Evolutionary conservation across 371 early-diverging fungal genomes (phyloP), one percentile per base, ranked within the genome.

Genomic region (Phascolomyces articulosus): DNA sequence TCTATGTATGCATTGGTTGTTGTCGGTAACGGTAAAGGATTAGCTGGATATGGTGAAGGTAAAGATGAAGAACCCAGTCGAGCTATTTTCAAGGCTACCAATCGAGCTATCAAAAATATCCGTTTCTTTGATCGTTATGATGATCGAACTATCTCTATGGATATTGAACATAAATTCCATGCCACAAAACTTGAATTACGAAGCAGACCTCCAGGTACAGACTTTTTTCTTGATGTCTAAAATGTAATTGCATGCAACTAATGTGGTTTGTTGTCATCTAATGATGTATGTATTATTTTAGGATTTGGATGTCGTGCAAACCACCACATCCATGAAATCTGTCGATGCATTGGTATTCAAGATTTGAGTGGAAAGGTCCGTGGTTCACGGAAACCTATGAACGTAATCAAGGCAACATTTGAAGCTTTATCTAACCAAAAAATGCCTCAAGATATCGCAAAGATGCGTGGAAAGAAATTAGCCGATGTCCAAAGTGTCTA

Each of bases 351-450:
- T 38, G 99, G 99, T 38, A 93, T 98, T 70, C 82, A 90, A 64
- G 99, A 99, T 80, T 67, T 98, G 66, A 86, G 92, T 57, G 94
- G 91, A 62, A 98, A 98, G 78, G 91, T 97, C 28, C 80, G 86
- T 69, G 98, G 99, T 4, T 95, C 96, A 18, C 84, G 87, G 48
- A 97, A 96, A 74, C 96, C 96, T 11, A 93, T 98, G 93, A 99
- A 99, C 75, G 98, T 99, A 26, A 89, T 97, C 81, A 97, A 99
- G 85, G 95, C 92, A 21, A 92, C 95, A 6, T 96, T 98, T 73
- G 94, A 91, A 75, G 99, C 99, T 6, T 77, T 99, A n/a, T 73
- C 79, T 51, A 73, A 80, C 40, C 99, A 98, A 80, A 89, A 86
- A 72, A 74, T 87, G 23, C 95, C 98, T 11, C 82, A 87, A 49